Base-by-base conservation (phyloP, 257 asterid species). In the Solanum stenotomum region DNA sequence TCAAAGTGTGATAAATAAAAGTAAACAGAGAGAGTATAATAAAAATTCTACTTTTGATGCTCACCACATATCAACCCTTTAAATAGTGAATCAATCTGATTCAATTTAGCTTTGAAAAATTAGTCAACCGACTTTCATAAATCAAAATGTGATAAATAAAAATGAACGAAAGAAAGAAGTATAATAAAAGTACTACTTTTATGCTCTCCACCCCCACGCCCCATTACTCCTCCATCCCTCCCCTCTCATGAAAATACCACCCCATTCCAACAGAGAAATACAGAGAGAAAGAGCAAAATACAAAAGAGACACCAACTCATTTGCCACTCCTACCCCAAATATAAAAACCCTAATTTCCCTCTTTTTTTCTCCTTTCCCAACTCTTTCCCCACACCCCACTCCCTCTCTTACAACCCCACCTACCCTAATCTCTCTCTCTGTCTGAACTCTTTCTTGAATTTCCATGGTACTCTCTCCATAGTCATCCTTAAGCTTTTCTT, bases 261-360 rank as follows among this genome's bases (percentile, higher is more conserved):
- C 65, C 70, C 70, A 82, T 29, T 82, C 85, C 85, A 49, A 44
- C 27, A 29, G 15, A 29, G 85, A 44, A 46, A 16, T 46, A 81
- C 70, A 46, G 29, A 81, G 85, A 27, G 38, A 79, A 27, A 44
- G 68, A 15, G 42, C 68, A 81, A 81, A 81, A 46, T 29, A 81
- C 85, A 81, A 81, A 46, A 5, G 27, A 81, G 70, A 82, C 70
- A 31, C 86, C 91, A 90, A 86, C 92, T 86, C 90, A 90, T 90
- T 83, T 87, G 89, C 56, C 89, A 83, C 38, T 87, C 86, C 86
- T 72, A 77, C 52, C 63, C 33, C 87, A 72, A 33, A 89, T 91
- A 92, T 89, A 85, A 89, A 90, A 92, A 90, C 93, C 93, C 93
- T 92, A 93, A 89, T 90, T 88, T 86, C 88, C 86, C 83, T 74